Evolutionary conservation across 2,329 filamentous ascomycete genomes (phyloP).

Genomic region (Fusarium palustre): DNA sequence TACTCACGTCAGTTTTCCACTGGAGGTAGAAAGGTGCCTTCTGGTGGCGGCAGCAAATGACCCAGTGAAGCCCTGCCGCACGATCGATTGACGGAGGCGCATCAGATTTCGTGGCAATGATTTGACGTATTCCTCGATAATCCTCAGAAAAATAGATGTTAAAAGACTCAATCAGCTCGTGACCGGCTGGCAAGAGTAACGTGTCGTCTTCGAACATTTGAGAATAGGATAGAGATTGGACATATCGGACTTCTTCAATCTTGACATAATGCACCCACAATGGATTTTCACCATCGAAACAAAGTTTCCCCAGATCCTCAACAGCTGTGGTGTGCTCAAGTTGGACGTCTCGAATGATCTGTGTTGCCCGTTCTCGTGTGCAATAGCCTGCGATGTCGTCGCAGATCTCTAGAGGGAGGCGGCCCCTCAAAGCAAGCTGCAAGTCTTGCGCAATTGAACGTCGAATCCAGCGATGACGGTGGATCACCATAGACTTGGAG

Average conservation of each 20-base stretch:
- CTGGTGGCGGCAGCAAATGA: not conserved
- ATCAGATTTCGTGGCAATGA: not conserved
- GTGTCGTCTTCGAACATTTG: not conserved
- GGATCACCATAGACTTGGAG: not conserved
- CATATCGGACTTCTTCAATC: not conserved
- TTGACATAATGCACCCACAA: not conserved
- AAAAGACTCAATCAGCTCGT: fast-evolving
- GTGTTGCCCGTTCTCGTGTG: not conserved
- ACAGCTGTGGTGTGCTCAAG: too few relatives aligned
- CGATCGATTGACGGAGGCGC: not conserved
- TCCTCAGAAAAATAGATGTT: not conserved
- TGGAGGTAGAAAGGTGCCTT: not conserved
- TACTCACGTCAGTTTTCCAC: not conserved
- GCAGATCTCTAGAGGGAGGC: not conserved
- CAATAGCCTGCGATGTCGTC: not conserved
- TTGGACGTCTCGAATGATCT: not conserved
- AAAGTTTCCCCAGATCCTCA: fast-evolving
- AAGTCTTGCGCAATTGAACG: not conserved
- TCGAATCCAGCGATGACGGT: not conserved
- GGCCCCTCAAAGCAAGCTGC: not conserved
- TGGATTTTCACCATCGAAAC: too few relatives aligned
- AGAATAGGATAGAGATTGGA: not conserved
- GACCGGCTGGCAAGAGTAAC: not conserved
- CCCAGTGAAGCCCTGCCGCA: not conserved
- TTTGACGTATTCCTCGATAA: not conserved